Evolutionary conservation across 495 filamentous ascomycete species (phyloP).

Genomic region (Penicillium pulvis): DNA sequence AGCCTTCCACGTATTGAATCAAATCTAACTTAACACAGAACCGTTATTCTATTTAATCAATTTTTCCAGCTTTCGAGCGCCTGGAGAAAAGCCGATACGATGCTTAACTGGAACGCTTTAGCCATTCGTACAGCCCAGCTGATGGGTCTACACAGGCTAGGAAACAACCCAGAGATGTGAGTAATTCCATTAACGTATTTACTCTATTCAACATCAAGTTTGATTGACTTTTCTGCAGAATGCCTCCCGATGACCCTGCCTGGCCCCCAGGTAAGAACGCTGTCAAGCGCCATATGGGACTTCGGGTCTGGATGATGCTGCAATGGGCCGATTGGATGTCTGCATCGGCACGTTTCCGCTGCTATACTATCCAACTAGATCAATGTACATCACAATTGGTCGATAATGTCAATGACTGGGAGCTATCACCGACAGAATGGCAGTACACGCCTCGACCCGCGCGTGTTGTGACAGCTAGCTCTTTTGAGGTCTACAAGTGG

Average conservation of each 20-base stretch:
- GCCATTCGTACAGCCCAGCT: slow-evolving; percentile 3
- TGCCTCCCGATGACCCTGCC: slow-evolving; percentile 4
- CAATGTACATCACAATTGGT: slow-evolving; percentile 1
- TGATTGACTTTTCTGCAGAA: neutral
- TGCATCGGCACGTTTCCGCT: slow-evolving; percentile 1
- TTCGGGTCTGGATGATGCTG: slow-evolving; percentile 5
- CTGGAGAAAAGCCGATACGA: slow-evolving; percentile 7
- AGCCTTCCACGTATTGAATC: neutral
- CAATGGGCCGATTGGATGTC: slow-evolving; percentile 8
- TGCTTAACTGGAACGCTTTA: slow-evolving; percentile 3
- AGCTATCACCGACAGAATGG: slow-evolving; percentile 4
- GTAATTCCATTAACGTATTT: neutral
- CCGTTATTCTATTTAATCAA: neutral
- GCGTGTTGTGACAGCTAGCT: slow-evolving; percentile 2
- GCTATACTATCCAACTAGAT: slow-evolving; percentile 2
- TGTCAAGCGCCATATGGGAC: slow-evolving; percentile 3
- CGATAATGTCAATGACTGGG: slow-evolving; percentile 7
- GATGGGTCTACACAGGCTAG: slow-evolving; percentile 1
- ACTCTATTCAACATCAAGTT: neutral
- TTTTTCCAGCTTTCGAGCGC: slow-evolving; percentile 1
- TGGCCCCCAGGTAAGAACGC: slow-evolving; percentile 4
- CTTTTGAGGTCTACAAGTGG: slow-evolving; percentile 6
- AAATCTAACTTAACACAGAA: neutral
- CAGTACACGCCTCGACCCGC: slow-evolving; percentile 1
- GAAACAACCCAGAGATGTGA: slow-evolving; percentile 2